These are phyloP conservation scores for Echinochloa phyllopogon DNA, from an alignment of 176 grass and related monocot species.

Conservation along the genomic window DNA sequence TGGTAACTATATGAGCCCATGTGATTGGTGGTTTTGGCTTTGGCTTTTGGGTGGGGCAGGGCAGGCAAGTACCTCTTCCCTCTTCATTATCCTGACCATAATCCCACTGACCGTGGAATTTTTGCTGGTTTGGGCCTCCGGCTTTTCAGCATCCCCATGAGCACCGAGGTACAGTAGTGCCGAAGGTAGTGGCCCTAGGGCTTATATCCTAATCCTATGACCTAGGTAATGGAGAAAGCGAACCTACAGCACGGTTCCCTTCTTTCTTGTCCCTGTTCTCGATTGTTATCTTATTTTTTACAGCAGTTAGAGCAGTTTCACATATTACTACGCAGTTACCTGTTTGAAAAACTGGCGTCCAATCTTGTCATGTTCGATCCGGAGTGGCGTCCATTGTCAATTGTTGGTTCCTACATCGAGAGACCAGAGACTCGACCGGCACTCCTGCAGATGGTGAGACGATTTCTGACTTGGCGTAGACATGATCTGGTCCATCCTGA, in stretches of 20 bases:
- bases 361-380: background rate
- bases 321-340: background rate
- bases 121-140: background rate
- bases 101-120: conserved; percentile 12
- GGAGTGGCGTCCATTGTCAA: conserved; percentile 8
- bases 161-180: too few species aligned
- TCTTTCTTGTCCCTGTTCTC: conserved; percentile 25
- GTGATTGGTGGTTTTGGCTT: too few species aligned
- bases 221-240: conserved; percentile 49
- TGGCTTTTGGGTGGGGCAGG: background rate
- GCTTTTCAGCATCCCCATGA: conserved; percentile 39
- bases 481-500: conserved; percentile 7
- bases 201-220: background rate
- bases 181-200: too few species aligned
- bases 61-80: too few species aligned
- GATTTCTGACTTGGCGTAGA: background rate
- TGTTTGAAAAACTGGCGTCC: background rate
- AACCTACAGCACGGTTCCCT: conserved; percentile 12
- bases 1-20: background rate
- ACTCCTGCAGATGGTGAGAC: background rate
- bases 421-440: background rate
- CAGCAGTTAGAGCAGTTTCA: background rate
- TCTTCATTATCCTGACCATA: background rate
- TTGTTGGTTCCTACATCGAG: conserved; percentile 21
- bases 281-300: background rate